A percentile compares a stretch with the other conserved stretches of the same genome.
Evolutionary conservation across 495 filamentous ascomycete species (phyloP).

Genomic region (Astrocystis sublimbata): DNA sequence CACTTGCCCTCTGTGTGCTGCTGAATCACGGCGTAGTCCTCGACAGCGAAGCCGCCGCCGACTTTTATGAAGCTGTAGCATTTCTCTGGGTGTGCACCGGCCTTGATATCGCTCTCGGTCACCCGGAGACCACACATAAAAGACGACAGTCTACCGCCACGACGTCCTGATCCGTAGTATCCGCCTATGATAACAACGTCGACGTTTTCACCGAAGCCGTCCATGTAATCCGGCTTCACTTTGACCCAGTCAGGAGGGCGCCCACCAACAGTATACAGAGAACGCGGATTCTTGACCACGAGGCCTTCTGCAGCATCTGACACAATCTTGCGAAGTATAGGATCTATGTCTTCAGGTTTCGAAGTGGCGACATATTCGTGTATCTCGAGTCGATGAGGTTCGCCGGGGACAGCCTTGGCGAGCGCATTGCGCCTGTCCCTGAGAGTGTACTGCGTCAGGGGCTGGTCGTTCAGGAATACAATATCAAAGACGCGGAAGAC

Average conservation of each 20-base stretch:
- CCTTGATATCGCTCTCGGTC: slow-evolving; percentile 63
- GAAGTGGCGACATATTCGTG: slow-evolving; percentile 71
- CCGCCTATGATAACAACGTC: slow-evolving; percentile 89
- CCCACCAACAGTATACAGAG: slow-evolving; percentile 81
- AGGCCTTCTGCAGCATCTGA: slow-evolving; percentile 88
- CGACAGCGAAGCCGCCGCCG: slow-evolving; percentile 83
- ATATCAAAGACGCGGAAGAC: slow-evolving; percentile 87
- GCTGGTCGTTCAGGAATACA: slow-evolving; percentile 78
- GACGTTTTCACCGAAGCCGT: slow-evolving; percentile 89
- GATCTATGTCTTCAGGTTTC: slow-evolving; percentile 71
- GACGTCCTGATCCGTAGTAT: slow-evolving; percentile 84
- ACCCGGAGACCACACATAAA: slow-evolving; percentile 86
- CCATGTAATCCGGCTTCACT: slow-evolving; percentile 99
- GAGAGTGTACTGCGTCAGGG: slow-evolving; percentile 79
- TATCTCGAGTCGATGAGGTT: slow-evolving; percentile 77
- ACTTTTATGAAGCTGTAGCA: slow-evolving; percentile 95
- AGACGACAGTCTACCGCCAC: slow-evolving; percentile 79
- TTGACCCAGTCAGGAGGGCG: slow-evolving; percentile 99
- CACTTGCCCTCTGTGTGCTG: slow-evolving; percentile 90
- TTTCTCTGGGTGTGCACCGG: slow-evolving; percentile 62
- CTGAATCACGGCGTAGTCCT: slow-evolving; percentile 79
- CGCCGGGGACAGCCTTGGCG: slow-evolving; percentile 60
- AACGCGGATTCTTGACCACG: slow-evolving; percentile 91
- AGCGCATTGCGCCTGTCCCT: slow-evolving; percentile 79
- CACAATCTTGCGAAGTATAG: slow-evolving; percentile 75